These are phyloP conservation scores for Jacaranda copaia DNA, from an alignment of 257 asterid species.

Conservation along the genomic window DNA sequence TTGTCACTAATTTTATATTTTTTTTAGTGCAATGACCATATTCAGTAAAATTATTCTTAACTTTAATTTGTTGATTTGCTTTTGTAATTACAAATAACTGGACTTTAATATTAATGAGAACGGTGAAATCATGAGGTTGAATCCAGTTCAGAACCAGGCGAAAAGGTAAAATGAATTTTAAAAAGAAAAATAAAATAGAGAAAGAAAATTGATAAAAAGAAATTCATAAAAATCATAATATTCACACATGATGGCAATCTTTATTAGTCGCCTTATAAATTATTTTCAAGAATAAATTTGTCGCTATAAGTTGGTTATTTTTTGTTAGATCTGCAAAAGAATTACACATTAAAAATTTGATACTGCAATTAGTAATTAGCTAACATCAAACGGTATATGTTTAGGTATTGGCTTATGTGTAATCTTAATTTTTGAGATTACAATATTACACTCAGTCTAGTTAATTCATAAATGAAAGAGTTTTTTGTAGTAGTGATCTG, in stretches of 20 bases:
- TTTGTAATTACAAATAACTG: background rate
- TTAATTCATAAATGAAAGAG: background rate
- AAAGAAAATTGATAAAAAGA: too few relatives aligned
- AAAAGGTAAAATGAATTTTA: too few relatives aligned
- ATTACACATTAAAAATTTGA: background rate
- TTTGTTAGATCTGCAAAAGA: background rate
- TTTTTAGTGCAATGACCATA: too few relatives aligned
- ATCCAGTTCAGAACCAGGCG: too few relatives aligned
- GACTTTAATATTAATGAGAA: too few relatives aligned
- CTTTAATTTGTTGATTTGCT: background rate
- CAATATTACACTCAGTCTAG: background rate
- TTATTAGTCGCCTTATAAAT: too few relatives aligned
- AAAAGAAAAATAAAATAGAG: too few relatives aligned
- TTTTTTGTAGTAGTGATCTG: background rate
- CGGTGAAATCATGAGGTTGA: too few relatives aligned
- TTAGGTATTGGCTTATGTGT: constrained; percentile 36
- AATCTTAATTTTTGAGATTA: background rate
- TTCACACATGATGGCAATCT: background rate
- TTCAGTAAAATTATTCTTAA: too few relatives aligned
- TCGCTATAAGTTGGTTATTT: too few relatives aligned
- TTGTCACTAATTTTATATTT: too few relatives aligned
- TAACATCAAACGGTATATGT: constrained; percentile 1
- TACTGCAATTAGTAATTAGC: background rate
- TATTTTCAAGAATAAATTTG: too few relatives aligned
- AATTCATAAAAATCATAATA: background rate